Percentiles rank a stretch among this genome's conserved stretches.
Evolutionary conservation across 2,329 filamentous ascomycete species (phyloP).

Genomic region (Pestalotiopsis sp.): DNA sequence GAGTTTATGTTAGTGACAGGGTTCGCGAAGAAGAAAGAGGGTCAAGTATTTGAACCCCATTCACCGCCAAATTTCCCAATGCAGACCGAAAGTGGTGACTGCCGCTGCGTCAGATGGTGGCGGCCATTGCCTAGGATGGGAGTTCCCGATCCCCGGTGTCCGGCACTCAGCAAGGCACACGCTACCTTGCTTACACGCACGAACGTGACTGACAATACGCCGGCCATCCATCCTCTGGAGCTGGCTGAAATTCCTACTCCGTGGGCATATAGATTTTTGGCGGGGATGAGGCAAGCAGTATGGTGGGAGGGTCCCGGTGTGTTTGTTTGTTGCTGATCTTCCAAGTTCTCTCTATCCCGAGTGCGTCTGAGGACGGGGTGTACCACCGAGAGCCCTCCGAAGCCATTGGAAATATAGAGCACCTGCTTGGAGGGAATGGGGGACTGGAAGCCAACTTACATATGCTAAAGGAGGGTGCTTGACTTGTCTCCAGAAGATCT

Average conservation of each 20-base stretch:
- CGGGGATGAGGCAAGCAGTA: background rate
- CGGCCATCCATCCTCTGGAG: background rate
- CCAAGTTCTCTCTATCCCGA: background rate
- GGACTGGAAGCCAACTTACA: background rate
- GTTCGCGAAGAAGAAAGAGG: background rate
- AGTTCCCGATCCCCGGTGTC: background rate
- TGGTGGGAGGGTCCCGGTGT: background rate
- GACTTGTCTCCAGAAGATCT: background rate
- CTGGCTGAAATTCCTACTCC: background rate
- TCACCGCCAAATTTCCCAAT: constrained; percentile 15
- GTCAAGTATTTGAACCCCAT: constrained; percentile 10
- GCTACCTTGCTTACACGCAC: no score
- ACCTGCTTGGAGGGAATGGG: background rate
- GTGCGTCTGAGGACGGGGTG: background rate
- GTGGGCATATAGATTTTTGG: background rate
- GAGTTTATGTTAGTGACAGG: constrained; percentile 8
- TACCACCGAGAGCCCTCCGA: background rate
- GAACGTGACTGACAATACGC: background rate
- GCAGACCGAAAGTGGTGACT: background rate
- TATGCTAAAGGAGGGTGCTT: background rate
- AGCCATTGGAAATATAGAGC: background rate
- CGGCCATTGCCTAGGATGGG: background rate
- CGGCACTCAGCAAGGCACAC: background rate
- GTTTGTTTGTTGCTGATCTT: background rate
- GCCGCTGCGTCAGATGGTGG: background rate